Evolutionary conservation across 176 grass and related monocot genomes (phyloP), one percentile per base, ranked within the genome.

Genomic region (Poa pratensis): DNA sequence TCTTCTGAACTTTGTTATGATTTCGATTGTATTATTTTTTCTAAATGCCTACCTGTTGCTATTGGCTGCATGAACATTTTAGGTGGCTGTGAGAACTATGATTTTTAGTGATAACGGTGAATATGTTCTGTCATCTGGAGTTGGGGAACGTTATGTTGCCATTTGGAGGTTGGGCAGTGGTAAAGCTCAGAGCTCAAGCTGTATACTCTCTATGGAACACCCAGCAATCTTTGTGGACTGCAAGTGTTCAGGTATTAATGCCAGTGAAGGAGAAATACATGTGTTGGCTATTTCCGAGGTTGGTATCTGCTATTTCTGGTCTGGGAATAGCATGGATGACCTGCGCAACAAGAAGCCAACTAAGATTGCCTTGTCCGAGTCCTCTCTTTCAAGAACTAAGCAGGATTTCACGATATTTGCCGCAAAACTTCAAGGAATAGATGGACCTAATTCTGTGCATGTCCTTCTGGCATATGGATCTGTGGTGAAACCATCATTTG

Each of bases 281-380:
- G 71, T 99, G 74, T 87, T 99, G 68, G 91, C 96, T 50, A 92
- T 94, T 82, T 99, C 96, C 2, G 96, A 99, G 86, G 78, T 85
- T 58, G 96, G 96, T 71, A 50, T 91, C 22, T 91, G 93, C 77
- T 96, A 94, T 87, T 99, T 99, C 82, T 99, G 96, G 96, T 87
- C 81, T 50, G 96, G 90, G 69, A 84, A 69, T 72, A 85, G 64
- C 65, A 80, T 94, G 69, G 88, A 91, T 69, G 88, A 88, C 28
- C 69, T 96, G 53, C 76, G 86, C 60, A 88, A 88, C 77, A 92
- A 89, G 82, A 90, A 95, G 81, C 91, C 96, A 17, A 89, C 96
- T 57, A 99, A 84, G 65, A 91, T 99, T 85, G 51, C 52, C 40
- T 70, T 90, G 64, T 88, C 86, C 5, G 88, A 84, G 43, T 79